These are phyloP conservation scores for Lachancea quebecensis DNA, from an alignment of 805 yeast genomes.

Conservation along the genomic window DNA sequence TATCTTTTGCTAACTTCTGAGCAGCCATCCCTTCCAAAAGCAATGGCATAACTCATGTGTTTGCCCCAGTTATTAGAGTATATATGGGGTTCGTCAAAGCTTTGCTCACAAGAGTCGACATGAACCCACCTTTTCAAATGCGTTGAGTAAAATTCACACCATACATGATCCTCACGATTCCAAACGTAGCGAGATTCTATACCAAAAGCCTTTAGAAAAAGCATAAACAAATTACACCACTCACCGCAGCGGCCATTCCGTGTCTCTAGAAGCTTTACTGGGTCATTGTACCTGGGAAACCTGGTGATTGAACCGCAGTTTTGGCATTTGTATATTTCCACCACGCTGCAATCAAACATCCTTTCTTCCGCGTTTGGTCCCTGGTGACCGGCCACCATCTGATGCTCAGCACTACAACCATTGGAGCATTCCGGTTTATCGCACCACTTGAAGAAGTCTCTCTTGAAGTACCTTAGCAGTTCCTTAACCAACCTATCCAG, in stretches of 20 bases:
- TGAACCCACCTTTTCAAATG: slow-evolving; percentile 71
- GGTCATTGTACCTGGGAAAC: slow-evolving; percentile 74
- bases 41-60: slow-evolving; percentile 82
- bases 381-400: slow-evolving; percentile 34
- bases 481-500: slow-evolving; percentile 55
- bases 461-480: slow-evolving; percentile 62
- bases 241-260: slow-evolving; percentile 88
- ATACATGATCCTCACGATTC: slow-evolving; percentile 92
- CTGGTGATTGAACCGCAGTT: slow-evolving; percentile 42
- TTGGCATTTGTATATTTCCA: slow-evolving; percentile 60
- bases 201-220: slow-evolving; percentile 62
- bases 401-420: slow-evolving; percentile 41
- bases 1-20: slow-evolving; percentile 68
- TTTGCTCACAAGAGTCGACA: slow-evolving; percentile 80
- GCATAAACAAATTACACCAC: slow-evolving; percentile 81
- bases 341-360: slow-evolving; percentile 42
- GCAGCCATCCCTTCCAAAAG: slow-evolving; percentile 53
- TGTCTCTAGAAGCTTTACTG: slow-evolving; percentile 51
- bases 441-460: slow-evolving; percentile 79
- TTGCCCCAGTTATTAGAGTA: slow-evolving; percentile 89
- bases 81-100: slow-evolving; percentile 72
- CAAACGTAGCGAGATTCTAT: slow-evolving; percentile 64
- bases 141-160: slow-evolving; percentile 83
- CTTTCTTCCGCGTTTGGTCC: slow-evolving; percentile 42
- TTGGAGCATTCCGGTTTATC: slow-evolving; percentile 54